Base-by-base conservation (phyloP, 345 rosid species). In the Physaria fendleri region DNA sequence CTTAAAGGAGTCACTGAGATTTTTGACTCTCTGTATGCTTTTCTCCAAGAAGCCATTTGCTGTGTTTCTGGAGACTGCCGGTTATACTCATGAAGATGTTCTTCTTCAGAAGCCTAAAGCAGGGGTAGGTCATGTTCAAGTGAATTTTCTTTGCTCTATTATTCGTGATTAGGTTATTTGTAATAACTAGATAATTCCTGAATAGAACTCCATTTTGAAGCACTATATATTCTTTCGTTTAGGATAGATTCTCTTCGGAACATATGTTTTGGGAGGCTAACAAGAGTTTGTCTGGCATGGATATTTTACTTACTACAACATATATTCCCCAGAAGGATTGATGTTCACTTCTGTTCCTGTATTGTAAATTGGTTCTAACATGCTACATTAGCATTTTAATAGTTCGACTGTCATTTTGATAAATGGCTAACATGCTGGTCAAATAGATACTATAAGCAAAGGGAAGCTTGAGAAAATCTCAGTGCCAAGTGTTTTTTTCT, bases 61-160 rank as follows among this genome's bases (percentile, higher is more conserved):
- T 0, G 82, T 89, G 68, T 93, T 93, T 76, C 71, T 93, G 53
- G 99, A 87, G 56, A 69, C 82, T 35, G 81, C 95, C 0, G 95
- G 92, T 20, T 87, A 71, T 74, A 71, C 87, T 58, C 62, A 74
- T 27, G 88, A 93, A 17, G 84, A 93, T 72, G 95, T 89, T 27
- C 92, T 87, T 64, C 80, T 93, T 68, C 95, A 93, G 71, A 83
- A 87, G 71, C 99, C 99, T 20, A 93, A 93, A 68, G 99, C 99
- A 10, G 99, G 82, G 85, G 99, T 89, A 76, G 4, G 87, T 76
- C 21, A 14, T 61, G n/a, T 28, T 24, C 16, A 20, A 52, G 38
- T 43, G 62, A 3, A 40, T 28, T 30, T 28, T 27, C 11, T 30
- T 22, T 0, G 6, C 41, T 43, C n/a, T 54, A 43, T 16, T 34